Evolutionary conservation across 805 yeast genomes (phyloP), one percentile per base, ranked within the genome.

Genomic region (Saturnispora kantuleensis): DNA sequence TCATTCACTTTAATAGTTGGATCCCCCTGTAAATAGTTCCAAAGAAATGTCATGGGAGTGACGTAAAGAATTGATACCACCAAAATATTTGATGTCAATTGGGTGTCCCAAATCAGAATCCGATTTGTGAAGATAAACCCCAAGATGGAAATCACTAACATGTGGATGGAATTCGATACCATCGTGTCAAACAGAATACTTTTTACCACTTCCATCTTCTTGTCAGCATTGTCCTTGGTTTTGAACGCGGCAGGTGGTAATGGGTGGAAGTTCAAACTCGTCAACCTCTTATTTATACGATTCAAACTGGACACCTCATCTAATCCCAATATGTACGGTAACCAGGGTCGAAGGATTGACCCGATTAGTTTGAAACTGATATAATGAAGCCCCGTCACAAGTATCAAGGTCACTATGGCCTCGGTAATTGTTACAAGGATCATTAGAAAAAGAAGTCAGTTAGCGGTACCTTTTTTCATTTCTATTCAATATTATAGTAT

Each of bases 131-230:
- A 12, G 4, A 42, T 31, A 3, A 32, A 11, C 3, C 32, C 11
- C 4, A 39, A 3, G 18, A 39, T 32, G n/a, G 36, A 4, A 10
- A 39, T 18, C 7, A 39, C 5, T 9, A 37, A 31, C 21, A 42
- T 31, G 15, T 42, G 45, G 10, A 42, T 36, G 12, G 45, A 42
- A 28, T 37, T 42, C 15, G 38, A 31, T n/a, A 42, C 16, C 4
- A 30, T 12, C 5, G 33, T 3, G 33, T 42, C 41, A 13, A 42
- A 42, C 9, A 35, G 26, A 21, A 21, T 21, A 6, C 8, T 21
- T 21, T 21, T 21, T 2, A 21, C 26, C 26, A 6, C 26, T 21
- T 21, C 26, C 26, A 21, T 21, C 26, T 21, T 21, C 26, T 21
- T 21, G 8, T 21, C 5, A 7, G 26, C 3, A 21, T 6, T 21